Conservation (phyloP, 805 yeast species). For the Lipomyces yamadae region DNA sequence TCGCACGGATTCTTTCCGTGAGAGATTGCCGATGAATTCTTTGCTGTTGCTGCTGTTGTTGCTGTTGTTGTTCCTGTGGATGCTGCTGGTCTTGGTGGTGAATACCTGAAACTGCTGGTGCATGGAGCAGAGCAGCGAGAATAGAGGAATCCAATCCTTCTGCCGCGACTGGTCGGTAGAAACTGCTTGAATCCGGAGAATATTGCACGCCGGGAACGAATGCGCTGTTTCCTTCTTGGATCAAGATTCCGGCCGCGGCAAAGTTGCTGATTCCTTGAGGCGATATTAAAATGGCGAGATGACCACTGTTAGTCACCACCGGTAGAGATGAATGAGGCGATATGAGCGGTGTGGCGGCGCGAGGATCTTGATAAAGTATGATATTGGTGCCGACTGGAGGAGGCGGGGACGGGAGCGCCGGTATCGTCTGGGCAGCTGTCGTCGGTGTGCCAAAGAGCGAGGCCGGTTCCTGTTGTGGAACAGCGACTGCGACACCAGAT, state of each 20-base stretch:
- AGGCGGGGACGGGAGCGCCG: constrained; percentile 25
- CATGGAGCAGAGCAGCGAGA: constrained; percentile 19
- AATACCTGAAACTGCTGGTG: not conserved
- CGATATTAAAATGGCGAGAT: constrained; percentile 32
- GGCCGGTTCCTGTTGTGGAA: not conserved
- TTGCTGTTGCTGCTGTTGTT: not conserved
- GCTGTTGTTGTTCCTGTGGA: constrained; percentile 1
- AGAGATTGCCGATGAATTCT: not conserved
- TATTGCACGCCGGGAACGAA: constrained; percentile 21
- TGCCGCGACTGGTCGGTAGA: not conserved
- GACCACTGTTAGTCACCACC: constrained; percentile 30
- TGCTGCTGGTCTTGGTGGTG: constrained; percentile 8
- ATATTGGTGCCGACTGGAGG: constrained; percentile 34
- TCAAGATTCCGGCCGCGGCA: constrained; percentile 27
- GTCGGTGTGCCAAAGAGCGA: constrained; percentile 20
- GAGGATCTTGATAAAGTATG: constrained; percentile 34
- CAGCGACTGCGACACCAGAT: not conserved
- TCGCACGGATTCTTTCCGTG: constrained; percentile 5
- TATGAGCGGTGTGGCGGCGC: constrained; percentile 22
- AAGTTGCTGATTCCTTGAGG: constrained; percentile 31
- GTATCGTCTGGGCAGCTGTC: constrained; percentile 19
- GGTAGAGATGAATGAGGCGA: constrained; percentile 25
- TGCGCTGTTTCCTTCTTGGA: constrained; percentile 16
- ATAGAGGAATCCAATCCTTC: constrained; percentile 23
- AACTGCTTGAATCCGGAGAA: constrained; percentile 4